These are phyloP conservation scores for sorghum (Sorghum bicolor) DNA, from an alignment of 176 grass and related monocot genomes.

Conservation along the genomic window DNA sequence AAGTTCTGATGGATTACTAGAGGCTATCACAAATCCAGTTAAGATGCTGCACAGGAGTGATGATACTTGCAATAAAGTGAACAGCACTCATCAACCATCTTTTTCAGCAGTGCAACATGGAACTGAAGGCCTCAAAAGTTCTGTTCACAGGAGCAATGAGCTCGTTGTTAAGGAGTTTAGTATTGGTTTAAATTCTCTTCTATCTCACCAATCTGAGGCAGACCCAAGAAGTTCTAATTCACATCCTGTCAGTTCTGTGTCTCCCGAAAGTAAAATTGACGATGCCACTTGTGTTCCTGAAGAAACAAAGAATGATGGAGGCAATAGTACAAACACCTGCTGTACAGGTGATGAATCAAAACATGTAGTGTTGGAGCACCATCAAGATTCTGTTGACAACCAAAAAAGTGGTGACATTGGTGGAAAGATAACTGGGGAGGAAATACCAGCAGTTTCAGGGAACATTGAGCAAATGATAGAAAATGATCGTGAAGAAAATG, in stretches of 20 bases:
- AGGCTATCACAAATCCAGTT: slow-evolving; percentile 84
- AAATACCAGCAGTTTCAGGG: slow-evolving; percentile 25
- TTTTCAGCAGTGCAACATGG: slow-evolving; percentile 38
- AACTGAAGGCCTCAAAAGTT: slow-evolving; percentile 14
- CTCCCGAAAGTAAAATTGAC: slow-evolving; percentile 42
- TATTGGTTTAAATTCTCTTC: slow-evolving; percentile 10
- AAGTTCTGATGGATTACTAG: slow-evolving; percentile 78
- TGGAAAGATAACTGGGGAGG: slow-evolving; percentile 8
- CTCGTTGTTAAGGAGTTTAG: not conserved
- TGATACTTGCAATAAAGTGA: slow-evolving; percentile 17
- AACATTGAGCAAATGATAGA: slow-evolving; percentile 13
- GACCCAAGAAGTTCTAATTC: slow-evolving; percentile 29
- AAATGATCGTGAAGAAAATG: slow-evolving; percentile 20
- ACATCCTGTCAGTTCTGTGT: slow-evolving; percentile 19
- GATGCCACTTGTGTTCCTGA: slow-evolving; percentile 28
- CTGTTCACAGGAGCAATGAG: slow-evolving; percentile 25
- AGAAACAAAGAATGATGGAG: slow-evolving; percentile 37
- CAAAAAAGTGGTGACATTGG: slow-evolving; percentile 9
- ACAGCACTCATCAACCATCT: slow-evolving; percentile 31
- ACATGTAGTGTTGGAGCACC: slow-evolving; percentile 11
- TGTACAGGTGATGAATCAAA: slow-evolving; percentile 27
- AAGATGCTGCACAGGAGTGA: slow-evolving; percentile 51
- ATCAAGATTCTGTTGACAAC: slow-evolving; percentile 36
- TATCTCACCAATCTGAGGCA: slow-evolving; percentile 22
- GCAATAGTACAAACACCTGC: slow-evolving; percentile 27